phyloP scores from a whole-genome alignment of 768 basidiomycete species.

The Clitopilus passeckerianus region DNA sequence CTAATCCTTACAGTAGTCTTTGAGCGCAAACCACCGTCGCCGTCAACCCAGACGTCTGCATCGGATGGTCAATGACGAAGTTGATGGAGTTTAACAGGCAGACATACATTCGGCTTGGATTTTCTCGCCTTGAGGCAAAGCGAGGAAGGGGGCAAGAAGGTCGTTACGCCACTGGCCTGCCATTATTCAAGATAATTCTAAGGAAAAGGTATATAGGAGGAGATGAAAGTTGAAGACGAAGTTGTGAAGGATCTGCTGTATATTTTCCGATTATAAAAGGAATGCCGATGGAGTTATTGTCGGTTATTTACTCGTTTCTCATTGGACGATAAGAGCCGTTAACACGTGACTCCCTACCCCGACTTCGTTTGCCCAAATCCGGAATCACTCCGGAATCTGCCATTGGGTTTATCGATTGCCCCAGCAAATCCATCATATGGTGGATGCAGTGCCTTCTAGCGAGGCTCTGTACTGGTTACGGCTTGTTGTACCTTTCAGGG shows the following conservation, averaged over 20 bases:
- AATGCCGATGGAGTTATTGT: constrained; percentile 16
- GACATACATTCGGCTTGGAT: constrained; percentile 90
- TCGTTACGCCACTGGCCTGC: constrained; percentile 63
- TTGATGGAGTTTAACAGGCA: constrained; percentile 4
- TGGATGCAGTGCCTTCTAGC: neutral
- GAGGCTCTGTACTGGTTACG: neutral
- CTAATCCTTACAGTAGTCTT: constrained; percentile 82
- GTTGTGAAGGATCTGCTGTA: constrained; percentile 13
- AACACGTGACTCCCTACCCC: constrained; percentile 2
- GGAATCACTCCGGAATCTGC: constrained; percentile 16
- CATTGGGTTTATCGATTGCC: constrained; percentile 3
- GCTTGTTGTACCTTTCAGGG: neutral
- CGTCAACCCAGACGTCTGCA: constrained; percentile 97
- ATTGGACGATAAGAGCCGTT: constrained; percentile 41
- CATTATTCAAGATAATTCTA: constrained; percentile 12
- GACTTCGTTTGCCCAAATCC: constrained; percentile 5
- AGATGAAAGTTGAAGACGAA: constrained; percentile 13
- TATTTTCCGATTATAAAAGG: constrained; percentile 13
- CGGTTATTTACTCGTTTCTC: constrained; percentile 20
- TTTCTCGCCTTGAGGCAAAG: constrained; percentile 86
- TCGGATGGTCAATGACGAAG: constrained; percentile 10
- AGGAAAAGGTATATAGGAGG: constrained; percentile 9
- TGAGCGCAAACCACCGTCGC: constrained; percentile 88
- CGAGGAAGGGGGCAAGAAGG: constrained; percentile 85
- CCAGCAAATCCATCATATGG: neutral